These are phyloP conservation scores for Trichosanthes truncata DNA, from an alignment of 306 rosid species.

Conservation along the genomic window DNA sequence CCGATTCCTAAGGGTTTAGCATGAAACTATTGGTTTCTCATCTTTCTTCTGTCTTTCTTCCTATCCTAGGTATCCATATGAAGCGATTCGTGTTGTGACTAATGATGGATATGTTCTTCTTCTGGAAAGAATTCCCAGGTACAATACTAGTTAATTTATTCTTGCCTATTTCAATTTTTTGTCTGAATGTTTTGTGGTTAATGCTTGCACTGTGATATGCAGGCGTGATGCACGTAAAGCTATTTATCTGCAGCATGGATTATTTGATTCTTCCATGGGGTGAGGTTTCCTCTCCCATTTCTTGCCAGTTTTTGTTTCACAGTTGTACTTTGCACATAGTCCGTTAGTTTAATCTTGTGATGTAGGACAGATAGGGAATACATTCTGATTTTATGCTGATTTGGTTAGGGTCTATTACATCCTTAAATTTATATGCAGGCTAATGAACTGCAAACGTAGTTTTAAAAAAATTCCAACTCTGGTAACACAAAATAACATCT, in stretches of 20 bases:
- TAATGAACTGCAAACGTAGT: background rate
- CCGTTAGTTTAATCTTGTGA: background rate
- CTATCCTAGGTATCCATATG: conserved; percentile 68
- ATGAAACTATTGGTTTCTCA: conserved; percentile 46
- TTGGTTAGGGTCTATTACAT: background rate
- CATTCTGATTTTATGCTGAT: background rate
- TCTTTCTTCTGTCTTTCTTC: background rate
- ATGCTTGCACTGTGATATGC: conserved; percentile 28
- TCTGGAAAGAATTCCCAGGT: conserved; percentile 95
- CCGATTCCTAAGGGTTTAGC: conserved; percentile 17
- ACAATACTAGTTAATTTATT: background rate
- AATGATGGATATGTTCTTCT: conserved; percentile 87
- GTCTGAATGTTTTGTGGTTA: background rate
- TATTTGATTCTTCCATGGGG: conserved; percentile 96
- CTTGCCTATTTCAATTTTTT: background rate
- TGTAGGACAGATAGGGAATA: background rate
- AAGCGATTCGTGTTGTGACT: conserved; percentile 78
- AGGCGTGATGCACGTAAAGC: conserved; percentile 86
- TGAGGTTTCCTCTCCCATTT: conserved; percentile 27
- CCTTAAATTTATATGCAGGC: background rate
- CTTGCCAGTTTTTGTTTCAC: background rate
- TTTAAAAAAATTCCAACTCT: too few species aligned
- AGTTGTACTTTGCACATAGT: background rate
- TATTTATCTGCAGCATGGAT: conserved; percentile 87
- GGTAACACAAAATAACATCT: background rate